Evolutionary conservation across 2,329 filamentous ascomycete genomes (phyloP), one percentile per base, ranked within the genome.

Genomic region (Polychaeton citri): DNA sequence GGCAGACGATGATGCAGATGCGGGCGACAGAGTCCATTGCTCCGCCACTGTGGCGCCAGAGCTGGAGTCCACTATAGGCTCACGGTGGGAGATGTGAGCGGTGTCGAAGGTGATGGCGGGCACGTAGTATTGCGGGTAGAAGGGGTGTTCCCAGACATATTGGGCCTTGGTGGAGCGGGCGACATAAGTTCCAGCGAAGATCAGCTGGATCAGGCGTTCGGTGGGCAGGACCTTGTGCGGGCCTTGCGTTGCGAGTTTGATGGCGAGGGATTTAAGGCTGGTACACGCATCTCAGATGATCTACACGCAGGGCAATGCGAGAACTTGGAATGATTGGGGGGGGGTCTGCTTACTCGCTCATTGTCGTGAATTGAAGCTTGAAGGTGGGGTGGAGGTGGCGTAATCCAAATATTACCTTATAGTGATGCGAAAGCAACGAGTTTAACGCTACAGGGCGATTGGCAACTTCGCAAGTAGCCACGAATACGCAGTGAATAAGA

Each of bases 91-190:
- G 16, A 35, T n/a, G 8, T 32, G 19, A 10, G 12, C 24, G 4
- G 24, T 15, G 12, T 28, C 15, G 18, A 43, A 34, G 6, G 48
- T 45, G 3, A 28, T 28, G 17, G 21, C 19, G 2, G 54, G 52
- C 6, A 58, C 33, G 45, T 57, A 58, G 42, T 52, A 62, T 18
- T 69, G 58, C 2, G 66, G 68, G 45, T 68, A 72, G 37, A 52
- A 61, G 1, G 61, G 56, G 40, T 72, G 66, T 44, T 61, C 57
- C 57, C 57, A 61, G 13, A 60, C 56, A 40, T 51, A 54, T 12
- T 44, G 21, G 10, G 57, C 53, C 16, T 39, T 33, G 8, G 52
- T 58, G 7, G 55, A 60, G 30, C 51, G 45, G 39, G 53, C 41
- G 31, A 61, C 51, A 45, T 53, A 59, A 15, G 33, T 30, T 35